A percentile compares a stretch with the other conserved stretches of the same genome.
phyloP scores from a whole-genome alignment of 129 eudicot genomes.

The Kitagawia praeruptora region DNA sequence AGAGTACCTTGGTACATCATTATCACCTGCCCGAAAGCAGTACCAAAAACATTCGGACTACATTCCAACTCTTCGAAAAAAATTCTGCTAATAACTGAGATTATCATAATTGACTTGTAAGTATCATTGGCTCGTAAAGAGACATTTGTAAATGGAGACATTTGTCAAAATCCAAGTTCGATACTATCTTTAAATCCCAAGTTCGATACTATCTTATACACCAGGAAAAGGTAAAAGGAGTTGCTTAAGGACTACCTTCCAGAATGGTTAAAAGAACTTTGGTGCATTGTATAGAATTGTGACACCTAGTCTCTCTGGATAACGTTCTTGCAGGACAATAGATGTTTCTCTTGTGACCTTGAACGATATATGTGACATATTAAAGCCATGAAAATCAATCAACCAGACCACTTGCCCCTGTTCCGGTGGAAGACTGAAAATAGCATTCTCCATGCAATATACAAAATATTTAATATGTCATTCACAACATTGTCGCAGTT shows the following conservation, averaged over 20 bases:
- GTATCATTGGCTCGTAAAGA: too few relatives aligned
- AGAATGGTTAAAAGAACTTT: conserved; percentile 85
- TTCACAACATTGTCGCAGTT: not conserved
- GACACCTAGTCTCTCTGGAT: conserved; percentile 85
- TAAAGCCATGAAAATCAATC: conserved; percentile 73
- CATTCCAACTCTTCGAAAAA: too few relatives aligned
- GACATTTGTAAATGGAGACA: too few relatives aligned
- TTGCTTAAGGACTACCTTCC: conserved; percentile 42
- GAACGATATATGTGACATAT: conserved; percentile 52
- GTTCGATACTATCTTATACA: conserved; percentile 4
- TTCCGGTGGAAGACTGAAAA: conserved; percentile 47
- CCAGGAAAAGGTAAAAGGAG: not conserved
- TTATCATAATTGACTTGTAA: too few relatives aligned
- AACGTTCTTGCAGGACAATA: conserved; percentile 74
- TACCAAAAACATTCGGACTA: too few relatives aligned
- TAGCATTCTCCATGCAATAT: conserved; percentile 95
- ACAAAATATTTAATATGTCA: conserved; percentile 65
- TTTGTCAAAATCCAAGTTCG: too few relatives aligned
- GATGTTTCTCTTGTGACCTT: conserved; percentile 81
- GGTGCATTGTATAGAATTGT: conserved; percentile 83
- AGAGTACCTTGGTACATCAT: too few relatives aligned
- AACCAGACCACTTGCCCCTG: conserved; percentile 97
- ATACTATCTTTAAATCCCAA: not conserved
- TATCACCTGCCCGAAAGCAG: too few relatives aligned
- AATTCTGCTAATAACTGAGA: too few relatives aligned